phyloP scores from a whole-genome alignment of 805 yeast genomes.

The Nakazawaea siamensis region DNA sequence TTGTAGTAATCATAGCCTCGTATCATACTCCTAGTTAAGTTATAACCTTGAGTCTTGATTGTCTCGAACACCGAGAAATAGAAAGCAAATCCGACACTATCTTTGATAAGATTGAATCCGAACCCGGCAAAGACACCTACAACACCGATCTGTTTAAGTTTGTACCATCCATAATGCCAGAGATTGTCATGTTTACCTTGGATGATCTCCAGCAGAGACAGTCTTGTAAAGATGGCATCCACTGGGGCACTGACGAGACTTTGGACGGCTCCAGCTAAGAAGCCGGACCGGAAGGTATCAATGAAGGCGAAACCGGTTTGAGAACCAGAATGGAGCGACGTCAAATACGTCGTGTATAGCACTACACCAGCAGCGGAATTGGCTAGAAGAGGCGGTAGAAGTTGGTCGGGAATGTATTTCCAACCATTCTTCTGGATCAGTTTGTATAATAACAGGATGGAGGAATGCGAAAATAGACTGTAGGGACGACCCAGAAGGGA shows the following conservation, averaged over 20 bases:
- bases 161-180: conserved; percentile 69
- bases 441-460: conserved; percentile 61
- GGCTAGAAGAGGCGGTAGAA: conserved; percentile 81
- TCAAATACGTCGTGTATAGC: conserved; percentile 74
- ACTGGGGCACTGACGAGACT: conserved; percentile 91
- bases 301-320: conserved; percentile 23
- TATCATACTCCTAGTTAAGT: conserved; percentile 35
- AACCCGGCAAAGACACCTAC: conserved; percentile 88
- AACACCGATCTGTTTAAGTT: conserved; percentile 65
- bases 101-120: conserved; percentile 70
- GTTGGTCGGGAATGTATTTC: conserved; percentile 76
- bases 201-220: conserved; percentile 65
- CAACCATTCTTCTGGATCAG: conserved; percentile 78
- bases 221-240: conserved; percentile 83
- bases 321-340: conserved; percentile 32
- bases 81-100: conserved; percentile 73
- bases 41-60: conserved; percentile 62
- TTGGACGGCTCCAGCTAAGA: conserved; percentile 78
- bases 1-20: conserved; percentile 30
- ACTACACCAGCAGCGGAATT: conserved; percentile 87
- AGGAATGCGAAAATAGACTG: conserved; percentile 62
- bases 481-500: conserved; percentile 39
- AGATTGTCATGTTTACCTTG: conserved; percentile 60
- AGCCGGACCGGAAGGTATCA: conserved; percentile 75
- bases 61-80: conserved; percentile 78